A percentile compares a stretch with the other conserved stretches of the same genome.
Evolutionary conservation across 345 rosid genomes (phyloP).

Genomic region (Clarkia xantiana): DNA sequence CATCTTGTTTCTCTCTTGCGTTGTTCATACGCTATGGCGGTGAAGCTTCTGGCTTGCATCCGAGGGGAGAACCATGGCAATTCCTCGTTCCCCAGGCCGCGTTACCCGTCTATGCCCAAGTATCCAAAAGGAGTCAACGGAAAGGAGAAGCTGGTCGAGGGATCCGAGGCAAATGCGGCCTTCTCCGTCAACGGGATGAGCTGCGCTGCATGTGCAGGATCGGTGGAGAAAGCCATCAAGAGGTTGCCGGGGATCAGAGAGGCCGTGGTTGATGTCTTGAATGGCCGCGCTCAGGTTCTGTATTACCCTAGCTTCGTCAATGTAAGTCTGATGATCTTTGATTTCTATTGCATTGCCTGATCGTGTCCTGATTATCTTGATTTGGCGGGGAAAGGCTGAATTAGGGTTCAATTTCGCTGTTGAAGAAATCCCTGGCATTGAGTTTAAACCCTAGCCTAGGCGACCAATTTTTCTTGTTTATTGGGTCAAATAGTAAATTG

Average conservation of each 20-base stretch:
- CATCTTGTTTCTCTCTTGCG: no score
- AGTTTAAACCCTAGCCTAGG: no score
- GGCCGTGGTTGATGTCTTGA: slow-evolving; percentile 63
- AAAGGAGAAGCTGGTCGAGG: slow-evolving; percentile 13
- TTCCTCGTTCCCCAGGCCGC: slow-evolving; percentile 29
- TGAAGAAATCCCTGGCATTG: no score
- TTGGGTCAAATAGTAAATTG: no score
- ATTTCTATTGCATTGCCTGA: not conserved
- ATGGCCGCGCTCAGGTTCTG: slow-evolving; percentile 48
- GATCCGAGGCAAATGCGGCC: slow-evolving; percentile 34
- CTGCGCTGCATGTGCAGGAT: slow-evolving; percentile 86
- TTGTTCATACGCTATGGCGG: slow-evolving; percentile 32
- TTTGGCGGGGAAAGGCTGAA: no score
- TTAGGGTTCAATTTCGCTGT: no score
- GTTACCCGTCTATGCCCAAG: slow-evolving; percentile 56
- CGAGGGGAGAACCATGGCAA: slow-evolving; percentile 32
- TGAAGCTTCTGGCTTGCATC: slow-evolving; percentile 58
- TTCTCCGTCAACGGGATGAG: slow-evolving; percentile 75
- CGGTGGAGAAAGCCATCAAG: slow-evolving; percentile 81
- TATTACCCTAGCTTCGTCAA: slow-evolving; percentile 45
- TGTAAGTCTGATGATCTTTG: slow-evolving; percentile 23
- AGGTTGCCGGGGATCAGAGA: slow-evolving; percentile 73
- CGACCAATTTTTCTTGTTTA: no score
- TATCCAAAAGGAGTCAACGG: slow-evolving; percentile 38
- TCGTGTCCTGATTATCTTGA: not conserved